phyloP scores from a whole-genome alignment of 345 rosid species.

The Salix purpurea region DNA sequence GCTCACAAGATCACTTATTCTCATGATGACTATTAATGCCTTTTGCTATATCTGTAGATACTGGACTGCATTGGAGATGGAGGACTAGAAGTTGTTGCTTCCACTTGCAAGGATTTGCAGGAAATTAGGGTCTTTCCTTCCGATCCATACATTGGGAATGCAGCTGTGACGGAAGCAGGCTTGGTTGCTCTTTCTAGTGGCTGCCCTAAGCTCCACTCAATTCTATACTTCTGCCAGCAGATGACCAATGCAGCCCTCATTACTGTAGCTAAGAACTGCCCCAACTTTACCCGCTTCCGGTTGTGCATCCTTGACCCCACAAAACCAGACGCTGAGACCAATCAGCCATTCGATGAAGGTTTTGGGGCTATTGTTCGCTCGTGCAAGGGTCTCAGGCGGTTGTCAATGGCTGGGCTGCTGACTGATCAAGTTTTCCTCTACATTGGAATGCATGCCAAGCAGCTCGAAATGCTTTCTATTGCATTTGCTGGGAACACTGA shows the following conservation, averaged over 20 bases:
- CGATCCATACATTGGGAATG: slow-evolving; percentile 50
- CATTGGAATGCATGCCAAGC: slow-evolving; percentile 75
- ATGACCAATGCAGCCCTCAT: slow-evolving; percentile 93
- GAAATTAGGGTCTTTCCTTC: slow-evolving; percentile 93
- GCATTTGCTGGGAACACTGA: slow-evolving; percentile 90
- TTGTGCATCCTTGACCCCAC: slow-evolving; percentile 70
- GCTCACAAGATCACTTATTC: not conserved
- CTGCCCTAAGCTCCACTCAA: slow-evolving; percentile 73
- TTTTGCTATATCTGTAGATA: slow-evolving; percentile 49
- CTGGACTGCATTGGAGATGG: slow-evolving; percentile 87
- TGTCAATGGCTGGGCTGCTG: slow-evolving; percentile 72
- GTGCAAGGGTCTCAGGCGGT: slow-evolving; percentile 63
- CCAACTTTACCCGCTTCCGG: slow-evolving; percentile 77
- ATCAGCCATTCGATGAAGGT: slow-evolving; percentile 82
- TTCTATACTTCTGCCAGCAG: slow-evolving; percentile 90
- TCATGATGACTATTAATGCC: not conserved
- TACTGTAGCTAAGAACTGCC: slow-evolving; percentile 75
- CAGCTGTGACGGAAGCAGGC: slow-evolving; percentile 80
- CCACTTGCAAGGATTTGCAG: slow-evolving; percentile 71
- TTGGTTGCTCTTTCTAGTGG: slow-evolving; percentile 81
- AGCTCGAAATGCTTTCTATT: slow-evolving; percentile 91
- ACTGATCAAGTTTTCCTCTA: slow-evolving; percentile 80
- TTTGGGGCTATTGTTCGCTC: slow-evolving; percentile 88
- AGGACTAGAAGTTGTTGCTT: slow-evolving; percentile 77
- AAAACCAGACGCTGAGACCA: slow-evolving; percentile 68